Base-by-base conservation (phyloP, 2,329 filamentous ascomycete genomes). In the Alternaria triticimaculans region DNA sequence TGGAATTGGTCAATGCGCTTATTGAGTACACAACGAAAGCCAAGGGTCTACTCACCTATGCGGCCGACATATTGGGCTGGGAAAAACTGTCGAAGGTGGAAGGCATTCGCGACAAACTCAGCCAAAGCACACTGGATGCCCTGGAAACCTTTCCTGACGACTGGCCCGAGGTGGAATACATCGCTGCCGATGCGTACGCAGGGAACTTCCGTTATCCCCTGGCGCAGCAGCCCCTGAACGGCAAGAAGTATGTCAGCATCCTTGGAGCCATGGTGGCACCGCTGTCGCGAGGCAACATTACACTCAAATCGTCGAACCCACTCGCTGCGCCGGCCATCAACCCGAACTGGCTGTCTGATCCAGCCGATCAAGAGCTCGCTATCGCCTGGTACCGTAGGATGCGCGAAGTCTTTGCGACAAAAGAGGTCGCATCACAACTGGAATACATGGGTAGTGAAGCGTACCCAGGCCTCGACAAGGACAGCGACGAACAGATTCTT, bases 111-210 rank as follows among this genome's bases (percentile, higher is more conserved):
- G 37, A 41, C 15, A 41, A 18, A 41, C 37, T 41, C 15, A 41
- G 37, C 37, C 37, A 41, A 41, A 41, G 37, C 15, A 41, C 37
- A 2, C 37, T 41, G 15, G 37, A 41, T 18, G 37, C 37, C 15
- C 37, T 41, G n/a, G 3, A 41, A 41, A 18, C 37, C 6, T 60
- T 60, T 28, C 58, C 58, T 12, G 43, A 45, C 10, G 58, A 60
- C 15, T 60, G 58, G 58, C 58, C 58, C 5, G 58, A 60, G 26
- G 41, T 60, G 5, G 58, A 60, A 23, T 60, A 60, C 43, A 60
- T 60, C n/a, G 49, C 58, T 41, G 37, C 37, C 5, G 37, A 41
- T 1, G 37, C 37, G 15, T 41, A 41, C n/a, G 37, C 37, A 41
- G 37, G 37, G 1, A 41, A 18, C 2, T 41, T 41, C 5, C 37